Base-by-base conservation (phyloP, 1,284 basidiomycete genomes). In the Porogramme epimiltina region DNA sequence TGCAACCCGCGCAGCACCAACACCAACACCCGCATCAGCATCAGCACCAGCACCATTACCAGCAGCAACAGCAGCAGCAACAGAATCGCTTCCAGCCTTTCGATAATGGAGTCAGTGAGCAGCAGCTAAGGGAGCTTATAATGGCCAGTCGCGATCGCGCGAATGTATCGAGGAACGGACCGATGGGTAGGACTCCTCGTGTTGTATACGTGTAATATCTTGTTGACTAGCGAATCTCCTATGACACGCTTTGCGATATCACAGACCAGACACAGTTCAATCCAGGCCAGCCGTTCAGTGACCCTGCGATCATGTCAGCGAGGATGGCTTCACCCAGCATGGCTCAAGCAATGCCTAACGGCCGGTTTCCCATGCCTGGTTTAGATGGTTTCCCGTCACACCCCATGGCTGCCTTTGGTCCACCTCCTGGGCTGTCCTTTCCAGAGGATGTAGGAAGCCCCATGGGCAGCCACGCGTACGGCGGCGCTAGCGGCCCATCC, bases 271-370 rank as follows among this genome's bases (percentile, higher is more conserved):
- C 66, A 41, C 64, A 66, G 48, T 74, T 71, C 61, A 59, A 67
- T 55, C 58, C 68, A 39, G 64, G 60, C 47, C 76, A 77, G 51
- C 78, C 77, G 28, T 91, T 89, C 69, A 77, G 74, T 57, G 89
- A 91, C 63, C 89, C 89, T 44, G 89, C 89, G 16, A 91, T 91
- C 52, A 90, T 91, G 87, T 87, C 89, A 40, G 86, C 85, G 26
- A 78, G 82, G 55, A 78, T 89, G 65, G 72, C 76, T 8, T 73
- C 78, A 19, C 71, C 76, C 4, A 56, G 66, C 41, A 46, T 68
- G 31, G 24, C 56, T 26, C 62, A 64, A 44, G 49, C 56, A 10
- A 47, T 63, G 46, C 60, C 62, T 22, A 65, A 66, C 13, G 56
- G 57, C 37, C 59, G 59, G 24, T 69, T 66, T 57, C 33, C 58